Evolutionary conservation across 352 stramenopile genomes (phyloP), one percentile per base, ranked within the genome.

Genomic region (Pythium plurisporium): DNA sequence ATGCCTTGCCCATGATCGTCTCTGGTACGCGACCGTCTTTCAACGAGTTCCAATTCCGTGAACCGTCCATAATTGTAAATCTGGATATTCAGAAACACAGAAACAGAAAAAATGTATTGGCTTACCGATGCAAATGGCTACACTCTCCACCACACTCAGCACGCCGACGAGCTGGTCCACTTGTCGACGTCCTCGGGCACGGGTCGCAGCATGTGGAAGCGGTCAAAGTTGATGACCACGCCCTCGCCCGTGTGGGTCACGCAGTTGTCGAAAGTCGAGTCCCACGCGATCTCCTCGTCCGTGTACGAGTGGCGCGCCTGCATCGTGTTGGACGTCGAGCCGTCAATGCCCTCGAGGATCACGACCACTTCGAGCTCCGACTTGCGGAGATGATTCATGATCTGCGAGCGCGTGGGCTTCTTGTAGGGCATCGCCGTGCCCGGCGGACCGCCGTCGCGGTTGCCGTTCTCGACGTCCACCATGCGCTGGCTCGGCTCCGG

Each of bases 291-390:
- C 34, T 95, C 79, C 43, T 90, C 71, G 36, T 86, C 70, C 8
- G 75, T 90, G 71, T 91, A 92, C 27, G 84, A 94, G 52, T 89
- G 77, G 11, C 82, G 76, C 11, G 79, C 85, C 51, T 95, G 85
- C 82, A 92, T 95, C 19, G 85, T 95, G 67, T 91, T 92, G 42
- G 81, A 91, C 29, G 85, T 95, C 27, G 79, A 89, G 30, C 77
- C 82, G 42, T 95, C 85, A 50, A 91, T 91, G 30, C 85, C 85
- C 50, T 95, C 85, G 27, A 95, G 69, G 14, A 95, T 74, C 17
- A 81, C 82, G 38, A 95, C 67, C 19, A 95, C 79, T 52, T 95
- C 85, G 3, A 95, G 63, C 46, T 89, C 79, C 6, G 79, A 82
- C 36, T 74, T 72, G 46, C 62, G 66, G 22, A 95, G 26, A 45